These are phyloP conservation scores for Globisporangium cystogenes DNA, from an alignment of 352 stramenopile species.

Conservation along the genomic window DNA sequence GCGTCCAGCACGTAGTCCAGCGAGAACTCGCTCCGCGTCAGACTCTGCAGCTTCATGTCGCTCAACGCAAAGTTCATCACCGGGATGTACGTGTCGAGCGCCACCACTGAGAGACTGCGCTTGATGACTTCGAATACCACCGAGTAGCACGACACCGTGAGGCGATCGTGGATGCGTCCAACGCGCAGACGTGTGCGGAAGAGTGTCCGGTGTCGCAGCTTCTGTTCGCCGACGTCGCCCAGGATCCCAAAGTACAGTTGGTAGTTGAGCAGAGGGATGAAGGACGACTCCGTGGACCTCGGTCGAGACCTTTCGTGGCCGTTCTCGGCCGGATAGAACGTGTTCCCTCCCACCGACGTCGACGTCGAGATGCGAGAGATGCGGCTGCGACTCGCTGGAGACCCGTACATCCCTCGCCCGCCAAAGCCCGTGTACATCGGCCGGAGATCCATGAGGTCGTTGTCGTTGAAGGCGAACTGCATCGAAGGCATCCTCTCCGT, in stretches of 20 bases:
- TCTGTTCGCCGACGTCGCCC: constrained; percentile 31
- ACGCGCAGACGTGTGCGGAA: constrained; percentile 65
- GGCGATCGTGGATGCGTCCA: constrained; percentile 62
- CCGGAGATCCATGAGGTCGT: constrained; percentile 39
- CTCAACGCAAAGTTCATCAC: constrained; percentile 87
- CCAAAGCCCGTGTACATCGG: constrained; percentile 71
- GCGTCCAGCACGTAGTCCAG: constrained; percentile 63
- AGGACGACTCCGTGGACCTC: constrained; percentile 37
- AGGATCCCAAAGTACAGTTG: constrained; percentile 63
- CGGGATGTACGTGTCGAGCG: constrained; percentile 86
- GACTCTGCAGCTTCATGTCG: constrained; percentile 72
- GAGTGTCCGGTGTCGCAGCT: constrained; percentile 35
- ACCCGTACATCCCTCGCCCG: constrained; percentile 20
- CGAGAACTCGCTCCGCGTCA: constrained; percentile 67
- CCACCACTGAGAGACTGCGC: constrained; percentile 81
- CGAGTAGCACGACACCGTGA: constrained; percentile 66
- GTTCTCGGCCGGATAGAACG: constrained; percentile 16
- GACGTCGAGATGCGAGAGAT: constrained; percentile 70
- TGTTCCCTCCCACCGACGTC: constrained; percentile 49
- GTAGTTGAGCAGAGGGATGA: constrained; percentile 68
- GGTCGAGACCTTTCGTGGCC: constrained; percentile 27
- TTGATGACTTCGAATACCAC: constrained; percentile 89
- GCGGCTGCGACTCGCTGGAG: constrained; percentile 54
- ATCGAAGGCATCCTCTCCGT: constrained; percentile 61
- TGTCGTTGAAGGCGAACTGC: constrained; percentile 54